Conservation (phyloP, 2,329 filamentous ascomycete genomes). For the Exophiala aquamarina region DNA sequence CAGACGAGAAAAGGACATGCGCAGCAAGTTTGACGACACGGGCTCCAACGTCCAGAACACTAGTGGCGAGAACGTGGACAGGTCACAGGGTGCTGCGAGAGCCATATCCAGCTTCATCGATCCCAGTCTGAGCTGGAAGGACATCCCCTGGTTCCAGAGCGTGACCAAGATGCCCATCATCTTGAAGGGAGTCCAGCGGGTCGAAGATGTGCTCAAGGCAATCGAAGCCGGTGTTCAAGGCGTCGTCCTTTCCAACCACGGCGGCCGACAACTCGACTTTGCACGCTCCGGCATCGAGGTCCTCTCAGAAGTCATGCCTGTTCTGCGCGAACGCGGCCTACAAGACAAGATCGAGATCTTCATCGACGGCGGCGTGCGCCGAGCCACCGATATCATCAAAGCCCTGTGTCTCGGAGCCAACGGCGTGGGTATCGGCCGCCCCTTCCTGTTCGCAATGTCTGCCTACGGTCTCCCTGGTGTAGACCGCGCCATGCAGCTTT, state of each 20-base stretch:
- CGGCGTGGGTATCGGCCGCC: slow-evolving; percentile 89
- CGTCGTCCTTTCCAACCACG: slow-evolving; percentile 94
- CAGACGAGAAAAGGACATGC: slow-evolving; percentile 96
- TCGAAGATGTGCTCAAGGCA: slow-evolving; percentile 91
- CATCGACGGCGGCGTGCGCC: slow-evolving; percentile 85
- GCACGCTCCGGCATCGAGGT: slow-evolving; percentile 86
- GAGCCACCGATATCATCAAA: slow-evolving; percentile 93
- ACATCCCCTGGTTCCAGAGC: slow-evolving; percentile 87
- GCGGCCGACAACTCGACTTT: slow-evolving; percentile 90
- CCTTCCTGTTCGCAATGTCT: slow-evolving; percentile 95
- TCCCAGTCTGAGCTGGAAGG: slow-evolving; percentile 87
- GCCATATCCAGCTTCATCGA: slow-evolving; percentile 98
- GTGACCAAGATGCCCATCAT: slow-evolving; percentile 95
- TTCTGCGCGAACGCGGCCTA: slow-evolving; percentile 71
- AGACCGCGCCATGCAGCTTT: slow-evolving; percentile 84
- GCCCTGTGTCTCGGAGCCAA: slow-evolving; percentile 88
- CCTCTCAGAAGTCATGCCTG: slow-evolving; percentile 88
- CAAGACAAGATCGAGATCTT: slow-evolving; percentile 81
- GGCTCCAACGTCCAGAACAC: slow-evolving; percentile 77
- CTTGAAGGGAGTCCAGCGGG: slow-evolving; percentile 92
- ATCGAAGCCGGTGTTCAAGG: slow-evolving; percentile 79
- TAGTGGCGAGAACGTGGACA: slow-evolving; percentile 71
- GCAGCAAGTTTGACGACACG: slow-evolving; percentile 80
- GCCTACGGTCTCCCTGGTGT: slow-evolving; percentile 86
- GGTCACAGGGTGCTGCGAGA: slow-evolving; percentile 85